Base-by-base conservation (phyloP, 345 rosid species). In the Reutealis trisperma region DNA sequence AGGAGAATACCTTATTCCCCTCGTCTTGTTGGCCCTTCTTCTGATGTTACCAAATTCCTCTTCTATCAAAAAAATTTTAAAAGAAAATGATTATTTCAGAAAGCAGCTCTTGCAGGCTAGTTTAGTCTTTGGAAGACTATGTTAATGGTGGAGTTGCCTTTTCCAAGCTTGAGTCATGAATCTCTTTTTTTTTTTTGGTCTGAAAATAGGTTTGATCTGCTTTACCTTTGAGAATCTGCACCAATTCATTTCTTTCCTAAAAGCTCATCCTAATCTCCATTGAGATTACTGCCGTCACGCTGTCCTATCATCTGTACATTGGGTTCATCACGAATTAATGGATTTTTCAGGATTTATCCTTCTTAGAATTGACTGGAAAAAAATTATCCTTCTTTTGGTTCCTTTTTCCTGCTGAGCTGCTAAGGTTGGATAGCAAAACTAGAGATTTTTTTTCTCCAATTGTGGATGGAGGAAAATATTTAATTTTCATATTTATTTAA, bases 191-290 rank as follows among this genome's bases (percentile, higher is more conserved):
- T n/a, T n/a, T n/a, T n/a, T n/a, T n/a, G n/a, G 51, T 45, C 51
- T 45, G 2, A 45, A 45, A 47, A 47, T 47, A 9, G 14, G 13
- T 47, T 47, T 9, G 13, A 10, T 47, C 11, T 47, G 51, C 51
- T 47, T 52, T 24, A 76, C 73, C 44, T 76, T 49, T 37, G 79
- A 67, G 22, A 57, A 42, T 58, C 57, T 76, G 58, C 55, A 76
- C 73, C 79, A 57, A 66, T 37, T 67, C 42, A 42, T 67, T 55
- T 76, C 52, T 58, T 58, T 34, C 14, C 67, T 73, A 24, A 58
- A 76, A 76, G 55, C 52, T 76, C 71, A 76, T 55, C 73, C 73
- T 76, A 67, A 25, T 76, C 54, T 68, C 62, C 27, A 55, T 41
- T 8, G 67, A 68, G 55, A 54, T 76, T 67, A 8, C 73, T 47